These are phyloP conservation scores for Rhododendron molle DNA, from an alignment of 148 eudicot genomes.

Conservation along the genomic window DNA sequence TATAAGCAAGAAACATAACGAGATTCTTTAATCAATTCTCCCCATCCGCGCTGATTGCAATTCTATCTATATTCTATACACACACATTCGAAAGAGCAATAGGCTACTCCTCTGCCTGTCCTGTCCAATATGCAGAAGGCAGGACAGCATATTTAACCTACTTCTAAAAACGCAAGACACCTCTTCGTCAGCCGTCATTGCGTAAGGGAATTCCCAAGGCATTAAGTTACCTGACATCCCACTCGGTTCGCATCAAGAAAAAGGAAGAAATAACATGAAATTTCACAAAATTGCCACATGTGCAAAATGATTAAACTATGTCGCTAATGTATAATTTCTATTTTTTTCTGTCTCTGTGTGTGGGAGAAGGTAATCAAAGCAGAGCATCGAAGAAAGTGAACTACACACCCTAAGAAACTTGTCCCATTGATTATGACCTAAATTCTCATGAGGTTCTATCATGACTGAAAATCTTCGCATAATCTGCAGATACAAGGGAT, in stretches of 20 bases:
- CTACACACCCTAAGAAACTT: background rate
- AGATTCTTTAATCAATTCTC: background rate
- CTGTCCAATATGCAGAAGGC: background rate
- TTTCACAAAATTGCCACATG: background rate
- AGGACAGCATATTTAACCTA: background rate
- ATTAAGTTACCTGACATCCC: background rate
- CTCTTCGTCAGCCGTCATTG: background rate
- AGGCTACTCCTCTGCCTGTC: background rate
- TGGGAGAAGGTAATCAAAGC: background rate
- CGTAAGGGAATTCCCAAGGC: background rate
- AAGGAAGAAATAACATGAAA: background rate
- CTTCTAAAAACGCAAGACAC: background rate
- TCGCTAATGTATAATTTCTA: background rate
- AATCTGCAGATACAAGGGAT: background rate
- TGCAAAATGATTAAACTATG: background rate
- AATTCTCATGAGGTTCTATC: background rate
- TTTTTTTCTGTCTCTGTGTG: background rate
- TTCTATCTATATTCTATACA: background rate
- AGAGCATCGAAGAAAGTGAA: background rate
- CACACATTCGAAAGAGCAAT: background rate
- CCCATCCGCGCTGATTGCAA: background rate
- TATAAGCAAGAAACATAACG: background rate
- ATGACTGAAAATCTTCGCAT: background rate
- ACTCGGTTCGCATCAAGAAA: background rate
- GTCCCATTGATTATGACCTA: no score